phyloP scores from a whole-genome alignment of 139 green algal genomes.

The Ettlia oleoabundans region DNA sequence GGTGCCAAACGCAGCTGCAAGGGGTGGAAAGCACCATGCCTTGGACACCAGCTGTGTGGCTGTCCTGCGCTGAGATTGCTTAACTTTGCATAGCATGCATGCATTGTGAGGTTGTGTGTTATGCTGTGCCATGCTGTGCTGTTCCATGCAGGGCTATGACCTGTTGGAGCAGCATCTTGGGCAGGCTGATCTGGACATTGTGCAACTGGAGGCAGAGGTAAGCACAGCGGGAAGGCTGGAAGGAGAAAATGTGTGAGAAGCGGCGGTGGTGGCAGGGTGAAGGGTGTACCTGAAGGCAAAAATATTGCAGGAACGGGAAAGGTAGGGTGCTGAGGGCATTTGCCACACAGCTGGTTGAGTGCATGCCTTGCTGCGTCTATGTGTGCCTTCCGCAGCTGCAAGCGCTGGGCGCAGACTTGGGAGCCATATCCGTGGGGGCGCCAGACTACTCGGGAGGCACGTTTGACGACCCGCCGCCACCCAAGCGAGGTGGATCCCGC shows the following conservation, averaged over 20 bases:
- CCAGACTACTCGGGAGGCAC: constrained; percentile 24
- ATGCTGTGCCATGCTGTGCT: too few species aligned
- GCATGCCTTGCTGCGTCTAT: not conserved
- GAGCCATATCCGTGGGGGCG: constrained; percentile 11
- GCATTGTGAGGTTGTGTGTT: too few species aligned
- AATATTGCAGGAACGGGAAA: too few species aligned
- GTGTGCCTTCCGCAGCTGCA: constrained; percentile 7
- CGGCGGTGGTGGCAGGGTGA: not conserved
- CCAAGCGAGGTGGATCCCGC: not conserved
- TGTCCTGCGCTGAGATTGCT: too few species aligned
- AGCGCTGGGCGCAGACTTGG: not conserved
- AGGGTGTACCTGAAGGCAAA: too few species aligned
- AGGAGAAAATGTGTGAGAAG: not conserved
- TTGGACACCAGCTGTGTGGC: too few species aligned
- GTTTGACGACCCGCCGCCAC: constrained; percentile 4
- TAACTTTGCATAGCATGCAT: too few species aligned
- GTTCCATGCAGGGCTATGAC: constrained; percentile 71
- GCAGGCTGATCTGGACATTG: constrained; percentile 68
- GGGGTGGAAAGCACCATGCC: too few species aligned
- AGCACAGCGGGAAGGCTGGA: not conserved
- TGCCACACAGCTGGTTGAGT: too few species aligned
- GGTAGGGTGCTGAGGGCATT: too few species aligned
- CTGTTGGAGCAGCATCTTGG: constrained; percentile 72
- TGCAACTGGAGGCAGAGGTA: constrained; percentile 47
- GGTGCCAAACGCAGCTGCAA: too few species aligned